Percentiles rank a stretch among this genome's conserved stretches.
Conservation (phyloP, 495 filamentous ascomycete genomes). For the Articulospora tetracladia region DNA sequence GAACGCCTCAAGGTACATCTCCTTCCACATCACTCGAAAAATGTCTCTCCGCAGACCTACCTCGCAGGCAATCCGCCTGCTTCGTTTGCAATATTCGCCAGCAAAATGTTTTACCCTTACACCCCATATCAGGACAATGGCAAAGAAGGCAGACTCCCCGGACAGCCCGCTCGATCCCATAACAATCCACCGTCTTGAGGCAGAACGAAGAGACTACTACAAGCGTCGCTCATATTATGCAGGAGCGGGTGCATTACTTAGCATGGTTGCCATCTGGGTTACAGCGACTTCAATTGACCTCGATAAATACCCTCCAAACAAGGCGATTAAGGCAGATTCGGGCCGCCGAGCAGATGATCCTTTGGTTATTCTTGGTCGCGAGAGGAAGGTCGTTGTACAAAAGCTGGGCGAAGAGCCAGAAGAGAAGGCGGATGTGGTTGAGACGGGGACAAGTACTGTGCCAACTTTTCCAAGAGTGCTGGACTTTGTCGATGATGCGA, state of each 20-base stretch:
- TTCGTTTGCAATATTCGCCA: not conserved
- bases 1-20: not conserved
- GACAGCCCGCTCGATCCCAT: conserved; percentile 38
- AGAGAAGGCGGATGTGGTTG: conserved; percentile 59
- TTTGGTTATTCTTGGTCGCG: conserved; percentile 36
- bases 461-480: conserved; percentile 78
- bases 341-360: conserved; percentile 34
- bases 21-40: conserved; percentile 5
- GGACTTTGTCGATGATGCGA: conserved; percentile 37
- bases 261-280: conserved; percentile 44
- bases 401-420: conserved; percentile 31
- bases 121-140: not conserved
- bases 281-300: conserved; percentile 41
- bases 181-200: conserved; percentile 39
- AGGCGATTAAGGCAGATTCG: conserved; percentile 37
- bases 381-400: conserved; percentile 52
- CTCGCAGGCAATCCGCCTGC: conserved; percentile 1
- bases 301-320: conserved; percentile 12
- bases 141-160: conserved; percentile 18
- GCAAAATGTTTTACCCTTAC: conserved; percentile 3
- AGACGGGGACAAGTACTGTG: conserved; percentile 78
- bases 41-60: conserved; percentile 19
- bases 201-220: conserved; percentile 37
- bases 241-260: conserved; percentile 39
- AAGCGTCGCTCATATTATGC: conserved; percentile 43